A percentile compares a stretch with the other conserved stretches of the same genome.
Evolutionary conservation across 805 yeast genomes (phyloP).

Genomic region (Yarrowia osloensis): DNA sequence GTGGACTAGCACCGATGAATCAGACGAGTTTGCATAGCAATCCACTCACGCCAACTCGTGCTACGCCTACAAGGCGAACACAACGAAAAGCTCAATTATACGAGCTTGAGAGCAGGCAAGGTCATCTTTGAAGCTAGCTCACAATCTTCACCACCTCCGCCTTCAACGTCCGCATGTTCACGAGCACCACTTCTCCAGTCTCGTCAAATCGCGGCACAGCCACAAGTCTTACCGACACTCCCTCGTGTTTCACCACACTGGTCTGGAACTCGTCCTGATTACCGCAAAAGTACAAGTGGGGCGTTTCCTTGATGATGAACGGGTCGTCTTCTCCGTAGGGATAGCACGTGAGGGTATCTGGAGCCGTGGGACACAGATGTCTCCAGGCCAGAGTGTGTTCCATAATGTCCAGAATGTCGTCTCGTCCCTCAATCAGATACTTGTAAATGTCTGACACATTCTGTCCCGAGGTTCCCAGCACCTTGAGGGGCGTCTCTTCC

Average conservation of each 20-base stretch:
- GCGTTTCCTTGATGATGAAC: slow-evolving; percentile 70
- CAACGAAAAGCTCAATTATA: too few species aligned
- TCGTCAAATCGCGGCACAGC: slow-evolving; percentile 69
- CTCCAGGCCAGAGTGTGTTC: slow-evolving; percentile 79
- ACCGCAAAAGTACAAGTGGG: slow-evolving; percentile 85
- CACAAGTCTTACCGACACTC: slow-evolving; percentile 52
- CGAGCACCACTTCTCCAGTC: slow-evolving; percentile 64
- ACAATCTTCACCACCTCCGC: slow-evolving; percentile 46
- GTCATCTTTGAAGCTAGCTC: too few species aligned
- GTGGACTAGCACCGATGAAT: too few species aligned
- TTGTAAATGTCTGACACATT: slow-evolving; percentile 74
- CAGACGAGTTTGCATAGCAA: too few species aligned
- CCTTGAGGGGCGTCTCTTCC: slow-evolving; percentile 41
- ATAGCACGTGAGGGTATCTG: slow-evolving; percentile 89
- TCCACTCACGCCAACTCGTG: too few species aligned
- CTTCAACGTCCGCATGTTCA: slow-evolving; percentile 60
- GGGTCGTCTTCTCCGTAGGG: slow-evolving; percentile 82
- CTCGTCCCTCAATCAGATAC: slow-evolving; percentile 52
- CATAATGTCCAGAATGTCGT: slow-evolving; percentile 55
- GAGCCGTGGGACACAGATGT: slow-evolving; percentile 89
- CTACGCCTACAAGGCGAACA: too few species aligned
- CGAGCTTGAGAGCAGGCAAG: too few species aligned
- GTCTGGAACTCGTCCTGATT: slow-evolving; percentile 66
- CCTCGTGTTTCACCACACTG: slow-evolving; percentile 45
- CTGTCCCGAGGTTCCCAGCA: slow-evolving; percentile 83